These are phyloP conservation scores for Calvatia gigantea DNA, from an alignment of 768 basidiomycete species.

Conservation along the genomic window DNA sequence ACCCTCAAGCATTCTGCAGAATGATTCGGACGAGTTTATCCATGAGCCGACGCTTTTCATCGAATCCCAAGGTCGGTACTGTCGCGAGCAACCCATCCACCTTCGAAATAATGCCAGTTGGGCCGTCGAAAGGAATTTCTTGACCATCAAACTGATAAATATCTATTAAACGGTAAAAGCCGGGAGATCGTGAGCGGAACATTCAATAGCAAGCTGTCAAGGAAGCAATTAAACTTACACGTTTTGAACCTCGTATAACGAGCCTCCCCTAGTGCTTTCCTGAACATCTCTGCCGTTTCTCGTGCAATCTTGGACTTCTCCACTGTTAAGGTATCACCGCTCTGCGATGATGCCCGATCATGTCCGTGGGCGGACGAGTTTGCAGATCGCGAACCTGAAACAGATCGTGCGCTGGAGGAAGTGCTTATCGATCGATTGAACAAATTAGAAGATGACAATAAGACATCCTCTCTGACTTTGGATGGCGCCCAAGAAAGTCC, in stretches of 20 bases:
- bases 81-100: conserved; percentile 58
- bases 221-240: conserved; percentile 43
- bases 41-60: conserved; percentile 50
- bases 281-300: conserved; percentile 47
- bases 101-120: conserved; percentile 61
- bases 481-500: conserved; percentile 73
- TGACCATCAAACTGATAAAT: conserved; percentile 74
- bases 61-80: conserved; percentile 41
- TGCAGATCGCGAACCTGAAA: conserved; percentile 21
- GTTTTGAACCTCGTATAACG: conserved; percentile 54
- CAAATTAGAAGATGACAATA: conserved; percentile 47
- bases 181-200: not conserved
- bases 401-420: conserved; percentile 24
- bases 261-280: conserved; percentile 40
- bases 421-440: conserved; percentile 30
- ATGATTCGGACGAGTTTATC: conserved; percentile 62
- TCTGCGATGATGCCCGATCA: conserved; percentile 18
- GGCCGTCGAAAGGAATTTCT: conserved; percentile 72
- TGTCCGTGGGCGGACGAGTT: conserved; percentile 18
- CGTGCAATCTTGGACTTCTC: conserved; percentile 36
- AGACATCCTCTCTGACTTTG: conserved; percentile 61
- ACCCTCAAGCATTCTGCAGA: conserved; percentile 39
- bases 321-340: conserved; percentile 16
- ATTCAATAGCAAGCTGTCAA: not conserved
- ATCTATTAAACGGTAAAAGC: conserved; percentile 36